Base-by-base conservation (phyloP, 2,329 filamentous ascomycete genomes). In the Hymenoscyphus repandus region DNA sequence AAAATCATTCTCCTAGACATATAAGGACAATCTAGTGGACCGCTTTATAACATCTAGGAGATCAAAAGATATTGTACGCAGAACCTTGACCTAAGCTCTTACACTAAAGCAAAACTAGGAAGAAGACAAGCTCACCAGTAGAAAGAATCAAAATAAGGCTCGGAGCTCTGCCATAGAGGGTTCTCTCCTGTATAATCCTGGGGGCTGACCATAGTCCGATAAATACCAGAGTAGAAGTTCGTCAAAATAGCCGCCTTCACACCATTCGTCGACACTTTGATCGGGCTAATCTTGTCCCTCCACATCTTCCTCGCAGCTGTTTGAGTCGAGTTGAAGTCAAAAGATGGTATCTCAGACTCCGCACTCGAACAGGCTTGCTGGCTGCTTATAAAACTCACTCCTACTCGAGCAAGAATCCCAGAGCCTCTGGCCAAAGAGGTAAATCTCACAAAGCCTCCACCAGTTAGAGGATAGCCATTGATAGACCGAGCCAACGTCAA, bases 151-250 rank as follows among this genome's bases (percentile, higher is more conserved):
- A 84, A 89, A 60, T 88, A 88, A 1, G 84, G 85, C 64, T 86
- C 83, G 1, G 71, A 71, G 42, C 77, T 82, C 3, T 76, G 57
- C 83, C 85, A 89, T 0, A 81, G 62, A 0, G 83, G 83, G 48
- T 88, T 89, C 62, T 89, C 85, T 0, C 82, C 83, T 0, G 85
- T 88, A 57, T 87, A 87, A 57, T 88, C 85, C 58, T 88, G 84
- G 2, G 85, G 85, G 45, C 78, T 83, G 55, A 88, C 79, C 76
- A 87, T 79, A 2, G 80, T 77, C 11, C 84, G 72, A 63, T 88
- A 88, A 15, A 85, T 76, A 3, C 82, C 84, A 42, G 80, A 86
- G 72, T 84, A 88, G 57, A 88, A 86, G 32, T 78, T 78, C 12
- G 65, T 78, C 50, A 82, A 68, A 1, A 84, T 64, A 0, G 76